Percentiles rank a stretch among this genome's conserved stretches.
These are phyloP conservation scores for Phalaenopsis equestris DNA, from an alignment of 106 monocot species.

Conservation along the genomic window DNA sequence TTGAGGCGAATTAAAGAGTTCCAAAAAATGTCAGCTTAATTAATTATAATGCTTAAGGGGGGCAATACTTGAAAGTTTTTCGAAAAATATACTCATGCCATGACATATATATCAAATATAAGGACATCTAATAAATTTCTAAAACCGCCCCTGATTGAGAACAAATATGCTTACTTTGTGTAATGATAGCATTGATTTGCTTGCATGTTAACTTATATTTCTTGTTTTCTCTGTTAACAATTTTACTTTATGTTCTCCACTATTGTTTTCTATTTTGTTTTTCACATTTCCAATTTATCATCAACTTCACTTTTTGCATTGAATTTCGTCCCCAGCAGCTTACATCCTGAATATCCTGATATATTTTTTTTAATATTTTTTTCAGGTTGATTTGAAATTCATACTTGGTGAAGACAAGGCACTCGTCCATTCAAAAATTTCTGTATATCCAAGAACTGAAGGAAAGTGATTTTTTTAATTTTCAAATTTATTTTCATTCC, in stretches of 20 bases:
- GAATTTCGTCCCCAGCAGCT: background rate
- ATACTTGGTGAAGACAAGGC: constrained; percentile 78
- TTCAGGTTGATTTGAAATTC: constrained; percentile 77
- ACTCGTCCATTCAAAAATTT: constrained; percentile 72
- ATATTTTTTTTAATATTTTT: background rate
- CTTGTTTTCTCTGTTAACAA: background rate
- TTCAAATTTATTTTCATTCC: background rate
- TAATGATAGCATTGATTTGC: background rate
- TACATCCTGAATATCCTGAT: constrained; percentile 1
- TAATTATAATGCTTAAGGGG: too few species aligned
- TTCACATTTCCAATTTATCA: background rate
- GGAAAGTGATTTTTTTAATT: constrained; percentile 23
- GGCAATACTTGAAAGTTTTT: too few species aligned
- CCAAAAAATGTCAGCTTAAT: too few species aligned
- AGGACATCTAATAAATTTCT: too few species aligned
- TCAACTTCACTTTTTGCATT: background rate
- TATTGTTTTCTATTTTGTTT: background rate
- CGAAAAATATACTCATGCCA: too few species aligned
- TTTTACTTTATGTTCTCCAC: background rate
- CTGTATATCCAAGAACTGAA: constrained; percentile 68
- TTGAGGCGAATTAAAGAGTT: too few species aligned
- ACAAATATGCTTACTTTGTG: too few species aligned
- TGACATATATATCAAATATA: too few species aligned
- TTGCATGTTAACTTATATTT: background rate
- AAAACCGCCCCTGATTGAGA: too few species aligned